Evolutionary conservation across 2,329 filamentous ascomycete genomes (phyloP).

Genomic region (Ceratocystis harringtonii): DNA sequence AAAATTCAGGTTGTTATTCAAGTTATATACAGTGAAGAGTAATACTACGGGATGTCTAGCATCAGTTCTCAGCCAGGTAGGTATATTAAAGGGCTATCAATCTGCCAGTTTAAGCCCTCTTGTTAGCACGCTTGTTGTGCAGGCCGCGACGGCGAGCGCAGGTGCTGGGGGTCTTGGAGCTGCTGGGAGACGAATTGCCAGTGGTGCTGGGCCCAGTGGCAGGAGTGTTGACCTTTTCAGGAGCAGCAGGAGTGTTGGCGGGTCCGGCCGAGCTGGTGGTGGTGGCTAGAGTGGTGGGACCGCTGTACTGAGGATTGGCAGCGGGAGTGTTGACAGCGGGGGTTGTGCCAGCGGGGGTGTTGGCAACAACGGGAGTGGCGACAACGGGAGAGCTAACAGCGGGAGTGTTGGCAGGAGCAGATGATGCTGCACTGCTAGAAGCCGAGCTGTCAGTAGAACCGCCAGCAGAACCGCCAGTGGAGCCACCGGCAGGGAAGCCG

Average conservation of each 20-base stretch:
- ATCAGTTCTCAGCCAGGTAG: background rate
- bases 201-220: background rate
- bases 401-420: background rate
- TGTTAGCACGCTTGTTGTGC: constrained; percentile 7
- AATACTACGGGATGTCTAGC: background rate
- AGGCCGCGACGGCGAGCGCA: constrained; percentile 12
- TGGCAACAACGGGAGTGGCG: background rate
- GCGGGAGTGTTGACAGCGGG: background rate
- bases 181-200: background rate
- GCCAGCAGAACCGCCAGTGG: constrained; percentile 5
- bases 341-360: background rate
- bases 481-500: constrained; percentile 16
- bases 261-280: background rate
- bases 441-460: constrained; percentile 5
- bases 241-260: constrained; percentile 1
- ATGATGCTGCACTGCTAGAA: background rate
- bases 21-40: constrained; percentile 2
- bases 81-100: background rate
- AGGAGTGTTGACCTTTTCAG: constrained; percentile 1
- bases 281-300: constrained; percentile 12
- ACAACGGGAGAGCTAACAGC: background rate
- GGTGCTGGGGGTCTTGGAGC: background rate
- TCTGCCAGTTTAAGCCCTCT: background rate
- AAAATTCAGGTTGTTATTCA: background rate
- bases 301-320: background rate